A percentile compares a stretch with the other conserved stretches of the same genome.
These are phyloP conservation scores for Candida coleopterorum DNA, from an alignment of 805 yeast species.

Conservation along the genomic window DNA sequence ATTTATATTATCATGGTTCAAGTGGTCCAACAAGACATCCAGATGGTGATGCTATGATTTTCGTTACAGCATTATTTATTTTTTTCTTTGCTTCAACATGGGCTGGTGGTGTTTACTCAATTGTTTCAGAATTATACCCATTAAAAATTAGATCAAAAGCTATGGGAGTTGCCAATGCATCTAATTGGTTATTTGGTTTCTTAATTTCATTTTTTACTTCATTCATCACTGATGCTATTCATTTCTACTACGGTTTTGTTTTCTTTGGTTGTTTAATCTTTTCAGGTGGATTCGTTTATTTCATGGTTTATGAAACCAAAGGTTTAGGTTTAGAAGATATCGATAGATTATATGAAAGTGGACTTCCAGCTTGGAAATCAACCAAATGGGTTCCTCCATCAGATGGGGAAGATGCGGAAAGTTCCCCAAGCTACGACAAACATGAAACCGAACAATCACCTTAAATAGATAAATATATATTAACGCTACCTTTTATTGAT, in stretches of 20 bases:
- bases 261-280: conserved; percentile 60
- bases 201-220: conserved; percentile 65
- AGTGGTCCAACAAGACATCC: conserved; percentile 35
- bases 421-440: no score
- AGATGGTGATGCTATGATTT: conserved; percentile 59
- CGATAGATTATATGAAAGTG: conserved; percentile 56
- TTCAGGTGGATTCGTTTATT: conserved; percentile 63
- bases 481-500: no score
- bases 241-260: conserved; percentile 63
- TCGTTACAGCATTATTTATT: conserved; percentile 58
- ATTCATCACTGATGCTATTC: conserved; percentile 52
- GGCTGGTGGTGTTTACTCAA: conserved; percentile 66
- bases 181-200: conserved; percentile 63
- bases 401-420: conserved; percentile 20
- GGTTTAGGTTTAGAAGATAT: conserved; percentile 81
- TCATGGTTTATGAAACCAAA: conserved; percentile 72
- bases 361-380: conserved; percentile 37
- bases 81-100: conserved; percentile 69
- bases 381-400: conserved; percentile 48
- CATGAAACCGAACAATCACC: no score
- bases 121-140: conserved; percentile 66
- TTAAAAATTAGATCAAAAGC: conserved; percentile 57
- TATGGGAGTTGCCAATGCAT: conserved; percentile 61
- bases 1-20: conserved; percentile 26
- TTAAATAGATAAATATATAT: no score